Evolutionary conservation across 352 stramenopile species (phyloP).

Genomic region (Plasmopara halstedii): DNA sequence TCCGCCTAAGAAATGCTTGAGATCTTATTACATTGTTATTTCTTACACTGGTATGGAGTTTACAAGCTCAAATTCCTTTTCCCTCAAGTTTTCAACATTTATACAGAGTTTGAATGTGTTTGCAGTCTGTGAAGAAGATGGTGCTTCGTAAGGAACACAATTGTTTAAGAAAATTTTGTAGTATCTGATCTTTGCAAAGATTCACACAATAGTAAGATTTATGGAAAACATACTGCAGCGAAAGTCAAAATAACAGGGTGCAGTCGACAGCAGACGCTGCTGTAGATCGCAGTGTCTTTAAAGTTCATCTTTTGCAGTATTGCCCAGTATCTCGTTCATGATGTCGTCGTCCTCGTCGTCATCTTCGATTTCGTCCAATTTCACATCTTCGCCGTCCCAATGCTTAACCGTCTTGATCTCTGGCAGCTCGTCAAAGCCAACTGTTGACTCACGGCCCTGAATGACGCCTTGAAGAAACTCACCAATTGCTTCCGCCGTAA

Average conservation of each 20-base stretch:
- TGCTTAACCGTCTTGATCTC: slow-evolving; percentile 50
- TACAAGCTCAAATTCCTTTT: too few species aligned
- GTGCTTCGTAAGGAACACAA: too few species aligned
- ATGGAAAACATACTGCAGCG: neutral
- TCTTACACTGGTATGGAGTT: too few species aligned
- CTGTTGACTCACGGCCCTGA: slow-evolving; percentile 55
- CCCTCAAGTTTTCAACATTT: too few species aligned
- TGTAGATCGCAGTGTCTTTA: slow-evolving; percentile 16
- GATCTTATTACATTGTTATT: too few species aligned
- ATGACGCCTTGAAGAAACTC: slow-evolving; percentile 71
- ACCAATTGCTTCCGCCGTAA: slow-evolving; percentile 57
- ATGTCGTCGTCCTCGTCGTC: slow-evolving; percentile 85
- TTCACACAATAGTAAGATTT: too few species aligned
- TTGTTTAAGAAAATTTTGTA: too few species aligned
- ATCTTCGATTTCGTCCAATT: slow-evolving; percentile 63
- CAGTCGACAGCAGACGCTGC: neutral
- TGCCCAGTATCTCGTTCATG: slow-evolving; percentile 75
- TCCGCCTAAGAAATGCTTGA: too few species aligned
- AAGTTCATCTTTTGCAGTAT: slow-evolving; percentile 67
- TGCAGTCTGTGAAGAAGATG: too few species aligned
- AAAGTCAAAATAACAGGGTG: neutral
- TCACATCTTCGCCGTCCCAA: slow-evolving; percentile 80
- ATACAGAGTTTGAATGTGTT: too few species aligned
- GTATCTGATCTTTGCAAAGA: too few species aligned
- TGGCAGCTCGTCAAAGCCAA: slow-evolving; percentile 53